phyloP scores from a whole-genome alignment of 108 stramenopile genomes.

The Skeletonema grethae region DNA sequence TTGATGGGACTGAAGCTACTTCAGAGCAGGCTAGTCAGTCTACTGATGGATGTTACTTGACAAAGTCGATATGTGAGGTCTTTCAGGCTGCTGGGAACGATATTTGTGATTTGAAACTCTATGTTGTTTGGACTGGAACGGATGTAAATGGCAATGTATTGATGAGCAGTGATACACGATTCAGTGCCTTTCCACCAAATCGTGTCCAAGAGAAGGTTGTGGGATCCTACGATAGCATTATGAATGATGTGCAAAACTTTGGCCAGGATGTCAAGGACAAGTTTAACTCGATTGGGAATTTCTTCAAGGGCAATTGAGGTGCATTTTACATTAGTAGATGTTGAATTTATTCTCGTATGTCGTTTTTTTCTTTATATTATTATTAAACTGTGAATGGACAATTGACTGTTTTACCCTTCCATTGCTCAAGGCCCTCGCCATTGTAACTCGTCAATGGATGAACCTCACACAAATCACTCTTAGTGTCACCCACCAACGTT shows the following conservation, averaged over 20 bases:
- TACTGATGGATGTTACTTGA: conserved; percentile 67
- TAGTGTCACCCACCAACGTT: conserved; percentile 51
- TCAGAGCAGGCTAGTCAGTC: conserved; percentile 42
- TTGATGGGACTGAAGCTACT: conserved; percentile 53
- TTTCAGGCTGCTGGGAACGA: conserved; percentile 20
- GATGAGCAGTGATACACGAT: conserved; percentile 72
- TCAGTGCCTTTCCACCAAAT: conserved; percentile 79
- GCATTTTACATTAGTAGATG: not conserved
- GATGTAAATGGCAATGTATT: conserved; percentile 76
- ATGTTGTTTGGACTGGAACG: conserved; percentile 94
- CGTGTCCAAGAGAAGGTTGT: conserved; percentile 61
- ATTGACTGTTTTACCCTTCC: conserved; percentile 55
- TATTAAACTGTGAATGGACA: conserved; percentile 71
- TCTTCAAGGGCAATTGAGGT: not conserved
- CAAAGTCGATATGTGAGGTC: conserved; percentile 45
- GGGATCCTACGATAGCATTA: conserved; percentile 20
- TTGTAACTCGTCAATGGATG: conserved; percentile 76
- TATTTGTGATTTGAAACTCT: conserved; percentile 79
- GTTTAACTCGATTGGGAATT: not conserved
- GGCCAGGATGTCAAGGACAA: conserved; percentile 20
- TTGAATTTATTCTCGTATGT: not conserved
- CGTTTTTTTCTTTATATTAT: not conserved
- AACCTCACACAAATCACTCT: conserved; percentile 67
- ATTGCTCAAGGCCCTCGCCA: conserved; percentile 80
- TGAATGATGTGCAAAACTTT: conserved; percentile 9